These are phyloP conservation scores for Myxozyma kluyveri DNA, from an alignment of 805 yeast genomes.

Conservation along the genomic window DNA sequence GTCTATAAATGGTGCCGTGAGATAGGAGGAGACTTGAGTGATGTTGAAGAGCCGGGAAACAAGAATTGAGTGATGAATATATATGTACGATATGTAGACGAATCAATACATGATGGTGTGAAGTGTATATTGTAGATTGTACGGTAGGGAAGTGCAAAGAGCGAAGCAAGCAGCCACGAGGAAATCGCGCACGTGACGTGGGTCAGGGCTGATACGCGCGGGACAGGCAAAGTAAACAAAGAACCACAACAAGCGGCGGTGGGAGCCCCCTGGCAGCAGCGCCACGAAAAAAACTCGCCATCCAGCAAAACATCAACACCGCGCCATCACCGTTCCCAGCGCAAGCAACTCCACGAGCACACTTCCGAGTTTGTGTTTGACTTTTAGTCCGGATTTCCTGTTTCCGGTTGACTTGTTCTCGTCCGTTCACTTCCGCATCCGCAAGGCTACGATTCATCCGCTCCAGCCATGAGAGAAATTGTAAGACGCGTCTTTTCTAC, in stretches of 20 bases:
- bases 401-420: slow-evolving; percentile 1
- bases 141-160: too few relatives aligned
- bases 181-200: too few relatives aligned
- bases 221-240: slow-evolving; percentile 26
- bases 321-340: background rate
- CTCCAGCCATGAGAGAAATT: slow-evolving; percentile 27
- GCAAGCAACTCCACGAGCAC: background rate
- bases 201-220: too few relatives aligned
- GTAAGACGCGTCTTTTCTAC: slow-evolving; percentile 28
- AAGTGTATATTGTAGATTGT: too few relatives aligned
- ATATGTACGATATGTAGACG: too few relatives aligned
- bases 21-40: slow-evolving; percentile 28
- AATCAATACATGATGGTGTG: too few relatives aligned
- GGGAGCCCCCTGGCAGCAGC: slow-evolving; percentile 21
- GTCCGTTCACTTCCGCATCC: background rate
- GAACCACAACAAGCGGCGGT: slow-evolving; percentile 12
- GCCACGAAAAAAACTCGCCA: background rate
- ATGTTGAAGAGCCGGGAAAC: slow-evolving; percentile 6
- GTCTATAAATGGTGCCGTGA: slow-evolving; percentile 62
- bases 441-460: too few relatives aligned
- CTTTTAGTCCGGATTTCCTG: background rate
- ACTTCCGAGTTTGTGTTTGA: background rate
- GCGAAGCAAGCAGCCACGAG: too few relatives aligned
- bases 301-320: background rate
- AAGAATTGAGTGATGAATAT: too few relatives aligned